These are phyloP conservation scores for Trebouxia sp. DNA, from an alignment of 139 green algal genomes.

Conservation along the genomic window DNA sequence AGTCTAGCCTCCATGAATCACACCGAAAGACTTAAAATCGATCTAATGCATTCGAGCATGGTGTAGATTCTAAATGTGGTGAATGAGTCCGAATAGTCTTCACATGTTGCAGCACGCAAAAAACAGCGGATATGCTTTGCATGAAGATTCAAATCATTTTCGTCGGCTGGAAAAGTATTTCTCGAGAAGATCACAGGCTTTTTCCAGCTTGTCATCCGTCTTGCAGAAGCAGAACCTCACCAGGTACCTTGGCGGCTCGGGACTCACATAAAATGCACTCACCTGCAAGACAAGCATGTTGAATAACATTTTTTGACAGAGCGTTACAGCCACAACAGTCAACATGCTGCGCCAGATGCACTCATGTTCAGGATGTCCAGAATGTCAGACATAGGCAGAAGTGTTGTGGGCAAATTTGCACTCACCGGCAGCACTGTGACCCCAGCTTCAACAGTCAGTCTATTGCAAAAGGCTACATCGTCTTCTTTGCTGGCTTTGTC, in stretches of 20 bases:
- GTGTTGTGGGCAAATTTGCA: background rate
- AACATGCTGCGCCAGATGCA: background rate
- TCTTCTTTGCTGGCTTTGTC: constrained; percentile 37
- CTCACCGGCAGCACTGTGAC: constrained; percentile 74
- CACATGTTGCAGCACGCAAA: too few relatives aligned
- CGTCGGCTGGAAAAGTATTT: background rate
- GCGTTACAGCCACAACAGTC: too few relatives aligned
- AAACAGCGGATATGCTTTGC: too few relatives aligned
- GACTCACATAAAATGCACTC: constrained; percentile 54
- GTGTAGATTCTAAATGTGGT: too few relatives aligned
- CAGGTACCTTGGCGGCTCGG: constrained; percentile 43
- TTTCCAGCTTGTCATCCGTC: constrained; percentile 67
- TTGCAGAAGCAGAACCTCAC: constrained; percentile 86
- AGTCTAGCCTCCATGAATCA: too few relatives aligned
- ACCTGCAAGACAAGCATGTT: constrained; percentile 49
- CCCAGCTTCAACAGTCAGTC: constrained; percentile 67
- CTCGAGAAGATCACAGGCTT: constrained; percentile 43
- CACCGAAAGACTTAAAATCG: too few relatives aligned
- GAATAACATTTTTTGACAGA: too few relatives aligned
- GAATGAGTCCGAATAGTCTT: too few relatives aligned
- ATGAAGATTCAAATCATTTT: too few relatives aligned
- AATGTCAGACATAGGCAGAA: background rate
- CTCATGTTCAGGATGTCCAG: too few relatives aligned
- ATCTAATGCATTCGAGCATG: too few relatives aligned
- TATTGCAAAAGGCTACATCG: constrained; percentile 67